Evolutionary conservation across 1,284 basidiomycete genomes (phyloP), one percentile per base, ranked within the genome.

Genomic region (Taiwanofungus camphoratus): DNA sequence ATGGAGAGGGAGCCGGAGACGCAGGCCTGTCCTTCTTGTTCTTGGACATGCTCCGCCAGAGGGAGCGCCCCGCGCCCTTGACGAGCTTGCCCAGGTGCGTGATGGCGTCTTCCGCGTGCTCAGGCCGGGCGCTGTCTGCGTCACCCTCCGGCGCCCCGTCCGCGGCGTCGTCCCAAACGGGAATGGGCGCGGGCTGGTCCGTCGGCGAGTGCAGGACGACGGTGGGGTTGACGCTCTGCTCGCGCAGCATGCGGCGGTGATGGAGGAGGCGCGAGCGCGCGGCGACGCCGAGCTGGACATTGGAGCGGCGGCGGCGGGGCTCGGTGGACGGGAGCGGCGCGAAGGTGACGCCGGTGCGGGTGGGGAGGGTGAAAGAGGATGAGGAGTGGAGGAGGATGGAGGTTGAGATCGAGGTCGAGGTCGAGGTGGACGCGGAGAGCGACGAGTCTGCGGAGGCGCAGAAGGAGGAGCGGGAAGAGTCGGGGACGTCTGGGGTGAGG

Each of bases 251-350:
- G 26, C 60, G 55, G 11, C 60, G 56, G 29, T 55, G 52, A n/a
- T 55, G 55, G 36, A 62, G 51, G 52, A 79, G 66, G 43, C 71
- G 70, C 20, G 68, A 69, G 39, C 78, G 76, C n/a, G 74, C 77
- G 39, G 79, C 74, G 52, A 82, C 72, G 20, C 82, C 82, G 13
- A 86, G 67, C 13, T 77, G 80, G n/a, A 70, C 65, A 34, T 66
- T 61, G 5, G 73, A 75, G 33, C 73, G 71, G 36, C 77, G 73
- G 52, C 72, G 74, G 27, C 75, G 68, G 2, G 76, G 77, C 15
- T 70, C 76, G 12, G 73, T 62, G 41, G 71, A 60, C 0, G 82
- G 82, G 26, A 86, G 68, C 1, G 82, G 82, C 0, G 83, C 82
- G 50, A 86, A 86, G 48, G 69, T 74, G 46, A 86, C 71, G 46